Percentiles rank a stretch among this genome's conserved stretches.
These are phyloP conservation scores for Flaveria trinervia DNA, from an alignment of 129 eudicot species.

Conservation along the genomic window DNA sequence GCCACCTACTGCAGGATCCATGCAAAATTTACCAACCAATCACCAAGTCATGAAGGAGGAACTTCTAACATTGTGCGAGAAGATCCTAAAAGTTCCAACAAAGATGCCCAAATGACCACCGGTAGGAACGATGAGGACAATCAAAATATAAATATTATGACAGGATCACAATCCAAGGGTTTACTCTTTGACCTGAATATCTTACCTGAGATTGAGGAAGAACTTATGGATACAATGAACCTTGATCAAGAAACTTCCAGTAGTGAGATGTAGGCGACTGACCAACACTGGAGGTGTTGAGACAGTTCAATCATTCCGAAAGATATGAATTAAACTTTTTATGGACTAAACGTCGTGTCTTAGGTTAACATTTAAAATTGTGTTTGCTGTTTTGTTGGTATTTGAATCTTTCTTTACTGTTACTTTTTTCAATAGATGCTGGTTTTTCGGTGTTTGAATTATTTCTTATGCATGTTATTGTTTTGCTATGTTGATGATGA, in stretches of 20 bases:
- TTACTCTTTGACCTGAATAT: constrained; percentile 1
- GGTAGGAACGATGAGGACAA: neutral
- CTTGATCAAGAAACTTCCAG: neutral
- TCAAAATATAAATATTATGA: neutral
- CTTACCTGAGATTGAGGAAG: neutral
- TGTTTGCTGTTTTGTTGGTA: neutral
- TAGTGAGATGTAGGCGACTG: neutral
- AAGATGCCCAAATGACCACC: neutral
- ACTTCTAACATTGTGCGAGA: neutral
- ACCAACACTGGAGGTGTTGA: neutral
- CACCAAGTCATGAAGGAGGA: neutral
- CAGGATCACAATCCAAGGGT: neutral
- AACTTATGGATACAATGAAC: neutral
- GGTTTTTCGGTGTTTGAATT: neutral
- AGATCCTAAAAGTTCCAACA: neutral
- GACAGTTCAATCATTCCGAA: neutral
- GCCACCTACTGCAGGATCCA: constrained; percentile 6
- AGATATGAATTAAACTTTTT: neutral
- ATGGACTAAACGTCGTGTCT: neutral
- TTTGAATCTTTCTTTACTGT: neutral
- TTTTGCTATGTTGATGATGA: neutral
- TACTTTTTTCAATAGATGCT: neutral
- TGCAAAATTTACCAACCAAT: neutral
- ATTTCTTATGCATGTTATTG: neutral
- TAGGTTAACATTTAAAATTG: neutral